A percentile compares a stretch with the other conserved stretches of the same genome.
These are phyloP conservation scores for Citrullus mucosospermus DNA, from an alignment of 306 rosid species.

Conservation along the genomic window DNA sequence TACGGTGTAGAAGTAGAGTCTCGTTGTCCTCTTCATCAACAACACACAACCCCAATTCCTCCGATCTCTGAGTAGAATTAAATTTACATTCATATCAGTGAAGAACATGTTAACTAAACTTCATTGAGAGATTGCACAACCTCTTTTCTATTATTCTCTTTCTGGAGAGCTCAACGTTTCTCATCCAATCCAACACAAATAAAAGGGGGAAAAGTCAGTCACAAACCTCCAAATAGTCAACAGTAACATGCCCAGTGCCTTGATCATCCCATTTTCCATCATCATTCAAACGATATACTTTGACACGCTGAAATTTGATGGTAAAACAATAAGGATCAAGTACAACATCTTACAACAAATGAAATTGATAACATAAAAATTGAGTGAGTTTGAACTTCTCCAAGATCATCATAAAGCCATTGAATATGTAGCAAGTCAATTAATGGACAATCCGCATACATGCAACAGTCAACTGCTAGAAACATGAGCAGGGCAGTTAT, in stretches of 20 bases:
- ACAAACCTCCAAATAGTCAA: conserved; percentile 83
- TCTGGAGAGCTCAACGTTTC: not conserved
- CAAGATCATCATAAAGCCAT: not conserved
- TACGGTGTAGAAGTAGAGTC: conserved; percentile 71
- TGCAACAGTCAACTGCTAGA: not conserved
- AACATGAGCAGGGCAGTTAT: not conserved
- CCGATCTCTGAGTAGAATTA: conserved; percentile 53
- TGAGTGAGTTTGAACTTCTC: not conserved
- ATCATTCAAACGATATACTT: conserved; percentile 86
- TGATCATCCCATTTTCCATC: conserved; percentile 99
- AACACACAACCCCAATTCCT: conserved; percentile 79
- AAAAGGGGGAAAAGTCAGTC: not conserved
- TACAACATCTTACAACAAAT: not conserved
- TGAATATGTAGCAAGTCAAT: not conserved
- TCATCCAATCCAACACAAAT: not conserved
- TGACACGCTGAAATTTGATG: conserved; percentile 68
- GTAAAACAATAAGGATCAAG: not conserved
- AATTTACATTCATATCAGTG: conserved; percentile 7
- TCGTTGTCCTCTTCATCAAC: conserved; percentile 84
- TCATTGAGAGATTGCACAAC: not conserved
- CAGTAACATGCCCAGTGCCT: conserved; percentile 88
- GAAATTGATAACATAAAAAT: not conserved
- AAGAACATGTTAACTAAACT: conserved; percentile 3
- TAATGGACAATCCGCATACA: not conserved
- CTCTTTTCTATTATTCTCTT: not conserved